Evolutionary conservation across 2,329 filamentous ascomycete genomes (phyloP).

Genomic region (Ophiostoma sp.): DNA sequence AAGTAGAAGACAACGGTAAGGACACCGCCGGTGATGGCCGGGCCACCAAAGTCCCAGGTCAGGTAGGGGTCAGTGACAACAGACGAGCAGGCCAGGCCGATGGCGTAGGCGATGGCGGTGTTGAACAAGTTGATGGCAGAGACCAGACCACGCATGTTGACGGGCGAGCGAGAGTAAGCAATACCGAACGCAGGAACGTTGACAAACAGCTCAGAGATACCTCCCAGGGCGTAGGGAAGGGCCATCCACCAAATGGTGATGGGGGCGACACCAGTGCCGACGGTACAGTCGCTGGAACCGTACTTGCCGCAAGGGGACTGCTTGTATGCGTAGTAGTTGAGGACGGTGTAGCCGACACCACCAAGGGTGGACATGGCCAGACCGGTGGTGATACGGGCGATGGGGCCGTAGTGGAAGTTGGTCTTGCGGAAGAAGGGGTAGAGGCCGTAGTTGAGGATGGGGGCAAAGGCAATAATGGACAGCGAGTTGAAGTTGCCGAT

Average conservation of each 20-base stretch:
- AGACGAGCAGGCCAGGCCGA: slow-evolving; percentile 55
- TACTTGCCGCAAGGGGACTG: slow-evolving; percentile 39
- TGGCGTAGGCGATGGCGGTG: slow-evolving; percentile 60
- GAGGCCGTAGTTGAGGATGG: slow-evolving; percentile 60
- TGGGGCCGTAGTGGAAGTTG: slow-evolving; percentile 65
- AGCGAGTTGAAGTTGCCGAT: slow-evolving; percentile 70
- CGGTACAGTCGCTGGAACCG: slow-evolving; percentile 35
- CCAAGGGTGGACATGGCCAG: slow-evolving; percentile 45
- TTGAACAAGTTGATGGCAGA: slow-evolving; percentile 62
- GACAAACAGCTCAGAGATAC: slow-evolving; percentile 49
- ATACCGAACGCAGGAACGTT: slow-evolving; percentile 49
- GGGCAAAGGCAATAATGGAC: slow-evolving; percentile 67
- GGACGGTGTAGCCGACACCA: slow-evolving; percentile 39
- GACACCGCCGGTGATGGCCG: slow-evolving; percentile 42
- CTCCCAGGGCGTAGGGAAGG: slow-evolving; percentile 45
- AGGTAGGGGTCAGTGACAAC: slow-evolving; percentile 46
- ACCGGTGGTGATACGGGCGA: slow-evolving; percentile 64
- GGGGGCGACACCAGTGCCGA: slow-evolving; percentile 36
- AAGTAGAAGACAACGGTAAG: slow-evolving; percentile 43
- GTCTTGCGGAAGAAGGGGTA: slow-evolving; percentile 61
- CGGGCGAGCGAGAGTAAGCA: slow-evolving; percentile 63
- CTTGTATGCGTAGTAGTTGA: slow-evolving; percentile 41
- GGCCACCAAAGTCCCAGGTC: slow-evolving; percentile 46
- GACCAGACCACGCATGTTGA: slow-evolving; percentile 72
- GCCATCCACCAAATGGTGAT: slow-evolving; percentile 55